phyloP scores from a whole-genome alignment of 805 yeast species.

The Sugiyamaella lignohabitans region DNA sequence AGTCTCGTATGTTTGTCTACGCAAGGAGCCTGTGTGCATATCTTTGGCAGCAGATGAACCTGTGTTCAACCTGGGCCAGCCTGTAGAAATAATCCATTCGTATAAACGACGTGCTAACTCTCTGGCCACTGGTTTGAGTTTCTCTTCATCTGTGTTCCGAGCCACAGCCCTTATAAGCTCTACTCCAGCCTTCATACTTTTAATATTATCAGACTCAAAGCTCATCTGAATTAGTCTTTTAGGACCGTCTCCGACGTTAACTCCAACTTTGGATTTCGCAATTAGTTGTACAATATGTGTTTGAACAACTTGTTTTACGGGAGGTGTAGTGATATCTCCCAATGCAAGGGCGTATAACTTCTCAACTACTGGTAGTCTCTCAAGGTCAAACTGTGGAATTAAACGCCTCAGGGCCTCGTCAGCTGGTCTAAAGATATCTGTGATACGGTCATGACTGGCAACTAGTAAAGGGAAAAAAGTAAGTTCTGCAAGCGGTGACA shows the following conservation, averaged over 20 bases:
- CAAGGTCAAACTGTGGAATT: slow-evolving; percentile 39
- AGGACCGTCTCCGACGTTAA: slow-evolving; percentile 34
- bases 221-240: slow-evolving; percentile 45
- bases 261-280: slow-evolving; percentile 47
- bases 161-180: slow-evolving; percentile 60
- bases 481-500: slow-evolving; percentile 20
- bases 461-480: slow-evolving; percentile 48
- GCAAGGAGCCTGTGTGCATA: slow-evolving; percentile 5
- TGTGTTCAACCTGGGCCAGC: slow-evolving; percentile 29
- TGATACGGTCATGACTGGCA: slow-evolving; percentile 56
- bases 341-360: slow-evolving; percentile 42
- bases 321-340: slow-evolving; percentile 29
- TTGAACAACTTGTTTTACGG: slow-evolving; percentile 45
- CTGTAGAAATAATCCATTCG: slow-evolving; percentile 25
- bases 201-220: slow-evolving; percentile 46
- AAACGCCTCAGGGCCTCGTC: slow-evolving; percentile 45
- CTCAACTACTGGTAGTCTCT: slow-evolving; percentile 32
- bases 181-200: slow-evolving; percentile 51
- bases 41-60: slow-evolving; percentile 6
- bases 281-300: slow-evolving; percentile 49
- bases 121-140: slow-evolving; percentile 14
- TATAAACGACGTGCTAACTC: slow-evolving; percentile 14
- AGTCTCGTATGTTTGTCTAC: slow-evolving; percentile 59
- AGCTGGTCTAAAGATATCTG: slow-evolving; percentile 51
- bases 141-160: slow-evolving; percentile 26